Conservation (phyloP, 805 yeast genomes). For the Metschnikowia aberdeeniae region DNA sequence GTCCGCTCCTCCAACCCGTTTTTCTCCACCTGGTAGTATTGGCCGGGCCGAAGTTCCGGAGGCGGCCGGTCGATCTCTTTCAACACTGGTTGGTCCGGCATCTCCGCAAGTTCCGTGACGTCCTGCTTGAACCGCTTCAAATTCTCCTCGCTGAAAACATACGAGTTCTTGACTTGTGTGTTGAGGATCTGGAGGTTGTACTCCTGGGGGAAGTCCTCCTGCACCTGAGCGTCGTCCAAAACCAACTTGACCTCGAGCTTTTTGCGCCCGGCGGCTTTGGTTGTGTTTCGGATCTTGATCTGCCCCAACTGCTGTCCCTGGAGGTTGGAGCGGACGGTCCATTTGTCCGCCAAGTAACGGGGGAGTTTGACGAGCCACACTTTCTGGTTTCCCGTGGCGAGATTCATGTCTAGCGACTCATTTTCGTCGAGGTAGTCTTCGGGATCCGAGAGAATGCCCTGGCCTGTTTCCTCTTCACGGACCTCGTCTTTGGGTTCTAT, state of each 20-base stretch:
- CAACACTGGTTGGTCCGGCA: conserved; percentile 51
- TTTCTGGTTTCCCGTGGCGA: conserved; percentile 58
- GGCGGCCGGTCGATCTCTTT: conserved; percentile 25
- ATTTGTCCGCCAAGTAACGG: conserved; percentile 73
- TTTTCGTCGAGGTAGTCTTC: conserved; percentile 47
- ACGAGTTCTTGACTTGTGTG: conserved; percentile 79
- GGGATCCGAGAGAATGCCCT: conserved; percentile 39
- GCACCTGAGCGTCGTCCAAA: conserved; percentile 38
- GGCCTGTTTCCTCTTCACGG: conserved; percentile 20
- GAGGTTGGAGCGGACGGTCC: conserved; percentile 60
- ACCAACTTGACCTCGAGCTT: conserved; percentile 53
- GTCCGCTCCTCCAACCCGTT: conserved; percentile 30
- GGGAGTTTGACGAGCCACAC: conserved; percentile 94
- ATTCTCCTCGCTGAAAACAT: conserved; percentile 83
- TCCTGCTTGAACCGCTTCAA: conserved; percentile 29
- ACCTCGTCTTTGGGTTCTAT: conserved; percentile 5
- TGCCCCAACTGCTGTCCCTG: conserved; percentile 78
- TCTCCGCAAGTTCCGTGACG: conserved; percentile 46
- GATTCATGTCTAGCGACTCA: conserved; percentile 76
- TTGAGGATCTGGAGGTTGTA: conserved; percentile 78
- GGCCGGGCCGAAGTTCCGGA: conserved; percentile 14
- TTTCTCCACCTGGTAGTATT: conserved; percentile 31
- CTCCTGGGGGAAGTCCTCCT: conserved; percentile 62
- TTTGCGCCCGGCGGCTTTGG: conserved; percentile 10
- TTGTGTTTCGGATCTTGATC: conserved; percentile 63